Evolutionary conservation across 2,329 filamentous ascomycete genomes (phyloP), one percentile per base, ranked within the genome.

Genomic region (Bipolaris gigantea): DNA sequence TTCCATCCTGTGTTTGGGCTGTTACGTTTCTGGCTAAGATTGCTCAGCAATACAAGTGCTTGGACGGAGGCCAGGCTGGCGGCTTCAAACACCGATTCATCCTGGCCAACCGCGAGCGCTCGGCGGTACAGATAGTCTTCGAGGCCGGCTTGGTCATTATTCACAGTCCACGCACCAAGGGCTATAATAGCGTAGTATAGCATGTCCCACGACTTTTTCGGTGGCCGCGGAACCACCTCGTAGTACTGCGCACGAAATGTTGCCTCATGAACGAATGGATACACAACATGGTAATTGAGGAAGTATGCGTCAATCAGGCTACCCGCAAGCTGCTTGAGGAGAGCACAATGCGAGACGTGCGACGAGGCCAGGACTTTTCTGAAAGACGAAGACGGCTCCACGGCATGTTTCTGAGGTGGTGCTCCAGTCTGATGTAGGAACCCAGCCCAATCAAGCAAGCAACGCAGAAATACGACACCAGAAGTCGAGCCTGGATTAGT

Each of bases 191-290:
- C 56, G 41, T 67, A 50, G 42, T 65, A 67, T 1, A 67, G 56
- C 61, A 67, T 67, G 23, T 66, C 57, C 64, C 64, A 67, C 0
- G 64, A 62, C 42, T 55, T 45, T 32, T 60, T 56, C 0, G 63
- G 50, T 16, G 64, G 64, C 2, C 64, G 64, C 8, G 63, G 57
- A 34, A 67, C 59, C 6, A 67, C 60, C 35, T 67, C 63, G 30
- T 67, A 62, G 33, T 60, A 64, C 36, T 67, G 64, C 11, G 64
- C 63, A n/a, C 64, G 64, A 30, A 67, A 67, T 5, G 61, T 65
- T 15, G 61, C 61, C 43, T 67, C 64, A 23, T 67, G 64, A 2
- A 67, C 60, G n/a, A 67, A 67, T 0, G 64, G 64, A 15, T 66
- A 67, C 34, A 59, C 58, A 3, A 63, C 52, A 46, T 67, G 64